Conservation (phyloP, 2,329 filamentous ascomycete genomes). For the Stagonosporopsis chrysanthemi region DNA sequence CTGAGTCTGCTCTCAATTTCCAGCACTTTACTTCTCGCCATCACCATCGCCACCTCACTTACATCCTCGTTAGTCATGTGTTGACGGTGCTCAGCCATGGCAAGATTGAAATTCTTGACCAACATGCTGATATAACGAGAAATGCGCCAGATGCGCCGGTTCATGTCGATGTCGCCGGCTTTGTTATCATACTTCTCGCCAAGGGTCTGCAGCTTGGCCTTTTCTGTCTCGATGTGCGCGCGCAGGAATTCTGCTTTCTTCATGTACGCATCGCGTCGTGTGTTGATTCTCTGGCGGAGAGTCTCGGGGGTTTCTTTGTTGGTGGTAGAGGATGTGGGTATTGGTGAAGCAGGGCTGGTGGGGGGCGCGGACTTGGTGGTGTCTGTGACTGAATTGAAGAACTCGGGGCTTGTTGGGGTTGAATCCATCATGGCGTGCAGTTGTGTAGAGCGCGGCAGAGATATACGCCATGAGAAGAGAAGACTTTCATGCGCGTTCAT, state of each 20-base stretch:
- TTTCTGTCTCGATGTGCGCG: neutral
- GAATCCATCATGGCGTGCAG: neutral
- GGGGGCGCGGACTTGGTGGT: neutral
- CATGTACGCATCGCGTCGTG: neutral
- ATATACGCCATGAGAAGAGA: neutral
- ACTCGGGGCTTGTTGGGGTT: neutral
- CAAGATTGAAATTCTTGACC: neutral
- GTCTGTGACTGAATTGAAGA: neutral
- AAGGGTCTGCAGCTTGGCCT: neutral
- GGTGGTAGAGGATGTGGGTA: neutral
- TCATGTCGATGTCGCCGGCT: neutral
- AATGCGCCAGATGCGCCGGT: neutral
- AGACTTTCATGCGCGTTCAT: neutral
- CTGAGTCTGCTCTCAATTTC: neutral
- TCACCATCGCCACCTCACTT: neutral
- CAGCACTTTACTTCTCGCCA: neutral
- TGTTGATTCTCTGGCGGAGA: neutral
- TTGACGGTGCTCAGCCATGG: neutral
- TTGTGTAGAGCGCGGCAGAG: neutral
- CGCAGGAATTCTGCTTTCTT: neutral
- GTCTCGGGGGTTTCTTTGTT: neutral
- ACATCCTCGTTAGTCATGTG: neutral
- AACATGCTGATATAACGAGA: neutral
- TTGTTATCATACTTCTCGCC: neutral
- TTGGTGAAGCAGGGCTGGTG: neutral